phyloP scores from a whole-genome alignment of 1,284 basidiomycete species.

The Puccinia triticina region DNA sequence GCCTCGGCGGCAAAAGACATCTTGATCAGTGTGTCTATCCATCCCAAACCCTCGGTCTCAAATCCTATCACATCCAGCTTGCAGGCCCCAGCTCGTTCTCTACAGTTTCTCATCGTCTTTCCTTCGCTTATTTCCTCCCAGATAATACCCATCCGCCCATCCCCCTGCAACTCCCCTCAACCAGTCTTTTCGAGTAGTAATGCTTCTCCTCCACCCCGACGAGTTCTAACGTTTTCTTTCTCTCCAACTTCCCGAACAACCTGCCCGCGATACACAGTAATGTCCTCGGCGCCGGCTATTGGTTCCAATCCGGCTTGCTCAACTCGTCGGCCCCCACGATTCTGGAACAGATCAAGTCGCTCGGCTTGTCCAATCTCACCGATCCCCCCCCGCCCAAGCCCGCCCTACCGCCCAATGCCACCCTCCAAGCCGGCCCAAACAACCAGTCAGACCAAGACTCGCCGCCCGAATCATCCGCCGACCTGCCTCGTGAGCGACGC shows the following conservation, averaged over 20 bases:
- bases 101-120: no score
- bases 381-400: neutral
- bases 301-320: constrained; percentile 48
- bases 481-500: neutral
- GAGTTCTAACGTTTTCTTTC: neutral
- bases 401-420: neutral
- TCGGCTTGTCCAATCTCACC: constrained; percentile 34
- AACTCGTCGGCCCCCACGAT: constrained; percentile 39
- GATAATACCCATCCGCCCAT: neutral
- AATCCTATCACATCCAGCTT: no score
- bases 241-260: neutral
- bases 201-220: constrained; percentile 47
- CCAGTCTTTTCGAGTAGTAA: neutral
- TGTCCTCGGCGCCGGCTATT: constrained; percentile 49
- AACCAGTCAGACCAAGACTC: neutral
- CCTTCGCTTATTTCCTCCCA: neutral
- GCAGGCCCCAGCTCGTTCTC: neutral
- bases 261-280: constrained; percentile 35
- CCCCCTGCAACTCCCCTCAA: neutral
- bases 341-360: constrained; percentile 43
- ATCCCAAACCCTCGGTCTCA: constrained; percentile 31
- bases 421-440: constrained; percentile 5
- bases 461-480: constrained; percentile 7
- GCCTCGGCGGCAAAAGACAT: constrained; percentile 68
- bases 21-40: no score